phyloP scores from a whole-genome alignment of 371 early-diverging fungal species.

The Basidiobolus meristosporus region DNA sequence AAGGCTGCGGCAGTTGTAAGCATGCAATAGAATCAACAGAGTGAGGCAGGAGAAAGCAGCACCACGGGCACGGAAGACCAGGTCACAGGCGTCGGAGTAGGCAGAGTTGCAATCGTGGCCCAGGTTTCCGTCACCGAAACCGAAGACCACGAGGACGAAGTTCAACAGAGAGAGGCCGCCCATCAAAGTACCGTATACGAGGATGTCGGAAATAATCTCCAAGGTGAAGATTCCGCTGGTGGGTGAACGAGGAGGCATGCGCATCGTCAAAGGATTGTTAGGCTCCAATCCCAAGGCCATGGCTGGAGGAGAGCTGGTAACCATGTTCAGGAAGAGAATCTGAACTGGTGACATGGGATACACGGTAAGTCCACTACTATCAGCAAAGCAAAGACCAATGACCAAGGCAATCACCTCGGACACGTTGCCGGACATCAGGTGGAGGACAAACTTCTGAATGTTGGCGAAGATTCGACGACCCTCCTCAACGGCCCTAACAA shows the following conservation, averaged over 20 bases:
- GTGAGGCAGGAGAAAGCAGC: slow-evolving; percentile 45
- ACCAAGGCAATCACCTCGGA: slow-evolving; percentile 47
- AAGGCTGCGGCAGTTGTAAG: slow-evolving; percentile 52
- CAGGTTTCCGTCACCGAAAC: slow-evolving; percentile 32
- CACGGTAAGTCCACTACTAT: slow-evolving; percentile 28
- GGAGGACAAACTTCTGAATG: slow-evolving; percentile 79
- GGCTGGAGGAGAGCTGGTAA: slow-evolving; percentile 65
- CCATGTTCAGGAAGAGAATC: slow-evolving; percentile 79
- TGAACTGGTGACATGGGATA: slow-evolving; percentile 62
- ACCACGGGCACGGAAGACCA: slow-evolving; percentile 56
- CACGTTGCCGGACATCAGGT: slow-evolving; percentile 64
- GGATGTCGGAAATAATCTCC: slow-evolving; percentile 43
- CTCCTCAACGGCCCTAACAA: slow-evolving; percentile 63
- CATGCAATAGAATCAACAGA: slow-evolving; percentile 37
- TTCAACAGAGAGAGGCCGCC: slow-evolving; percentile 39
- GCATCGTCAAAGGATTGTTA: slow-evolving; percentile 58
- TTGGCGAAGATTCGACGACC: slow-evolving; percentile 80
- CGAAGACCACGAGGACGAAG: slow-evolving; percentile 43
- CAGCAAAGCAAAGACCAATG: slow-evolving; percentile 45
- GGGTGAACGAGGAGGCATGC: slow-evolving; percentile 50
- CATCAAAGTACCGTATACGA: slow-evolving; percentile 51
- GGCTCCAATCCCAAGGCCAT: slow-evolving; percentile 74
- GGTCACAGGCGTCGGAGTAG: slow-evolving; percentile 29
- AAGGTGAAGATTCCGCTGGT: slow-evolving; percentile 42
- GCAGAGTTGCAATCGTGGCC: slow-evolving; percentile 36